Base-by-base conservation (phyloP, 345 rosid species). In the Eucalyptus sp. region DNA sequence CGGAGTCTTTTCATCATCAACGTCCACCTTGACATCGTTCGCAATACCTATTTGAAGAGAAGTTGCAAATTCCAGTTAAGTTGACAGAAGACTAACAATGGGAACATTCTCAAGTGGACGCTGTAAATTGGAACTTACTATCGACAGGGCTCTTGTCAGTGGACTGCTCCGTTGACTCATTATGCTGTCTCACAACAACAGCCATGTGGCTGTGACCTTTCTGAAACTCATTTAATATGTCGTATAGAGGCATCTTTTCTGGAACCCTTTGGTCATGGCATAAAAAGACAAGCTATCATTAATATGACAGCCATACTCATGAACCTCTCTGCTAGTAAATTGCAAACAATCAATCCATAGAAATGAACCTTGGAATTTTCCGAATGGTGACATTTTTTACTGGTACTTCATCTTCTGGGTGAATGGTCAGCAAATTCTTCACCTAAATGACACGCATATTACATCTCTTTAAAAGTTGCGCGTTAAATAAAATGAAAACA, bases 161-260 rank as follows among this genome's bases (percentile, higher is more conserved):
- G 86, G 88, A 86, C 86, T 87, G 88, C 87, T 87, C 93, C 12
- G 31, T n/a, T 13, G 41, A 86, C 89, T 90, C 94, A 90, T 92
- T 92, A 90, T 91, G 92, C 86, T 87, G 94, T 87, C 95, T 95
- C 50, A 96, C 95, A 68, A 97, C 97, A 90, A 97, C 97, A 86
- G 99, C 99, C 99, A 98, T 98, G 90, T 98, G 99, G 93, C 99
- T 98, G 86, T 96, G 99, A 85, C 99, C 99, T 92, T 98, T 98
- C 91, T 98, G 99, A 91, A 98, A 98, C 93, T 98, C 99, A 89
- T 98, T 98, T 94, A 98, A 88, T 91, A 98, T 97, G 91, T 98
- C 99, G 91, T 98, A 98, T 79, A 98, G 91, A 44, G 99, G 99
- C 93, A 97, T 91, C 37, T 88, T 93, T 89, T 97, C 99, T 87